A percentile compares a stretch with the other conserved stretches of the same genome.
phyloP scores from a whole-genome alignment of 2,329 filamentous ascomycete genomes.

The Fusarium zealandicum region DNA sequence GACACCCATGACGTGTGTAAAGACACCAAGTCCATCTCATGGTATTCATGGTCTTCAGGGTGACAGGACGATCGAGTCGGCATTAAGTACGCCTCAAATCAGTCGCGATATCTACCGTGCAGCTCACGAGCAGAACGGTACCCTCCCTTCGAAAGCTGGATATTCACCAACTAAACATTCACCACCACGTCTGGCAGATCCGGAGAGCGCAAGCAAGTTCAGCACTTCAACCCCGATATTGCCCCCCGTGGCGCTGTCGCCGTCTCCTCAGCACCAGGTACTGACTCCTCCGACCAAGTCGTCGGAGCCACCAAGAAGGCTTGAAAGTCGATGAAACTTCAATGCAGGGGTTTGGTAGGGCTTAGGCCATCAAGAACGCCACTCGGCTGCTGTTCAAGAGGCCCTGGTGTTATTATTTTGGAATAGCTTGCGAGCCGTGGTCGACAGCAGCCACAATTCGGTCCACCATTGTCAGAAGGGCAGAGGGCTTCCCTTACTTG shows the following conservation, averaged over 20 bases:
- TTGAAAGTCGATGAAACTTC: slow-evolving; percentile 27
- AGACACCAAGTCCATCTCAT: slow-evolving; percentile 37
- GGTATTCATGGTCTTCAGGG: slow-evolving; percentile 36
- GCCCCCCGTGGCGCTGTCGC: slow-evolving; percentile 65
- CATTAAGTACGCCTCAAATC: slow-evolving; percentile 41
- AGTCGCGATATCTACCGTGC: slow-evolving; percentile 40
- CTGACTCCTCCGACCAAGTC: slow-evolving; percentile 67
- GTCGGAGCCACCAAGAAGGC: slow-evolving; percentile 33
- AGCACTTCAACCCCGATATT: slow-evolving; percentile 55
- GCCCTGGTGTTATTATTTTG: not conserved
- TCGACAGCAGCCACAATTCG: not conserved
- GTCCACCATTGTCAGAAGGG: slow-evolving; percentile 3
- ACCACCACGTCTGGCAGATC: slow-evolving; percentile 49
- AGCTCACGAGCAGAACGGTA: slow-evolving; percentile 44
- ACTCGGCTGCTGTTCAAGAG: slow-evolving; percentile 7
- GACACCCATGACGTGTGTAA: slow-evolving; percentile 33
- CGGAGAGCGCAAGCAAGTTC: slow-evolving; percentile 39
- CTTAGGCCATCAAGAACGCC: slow-evolving; percentile 14
- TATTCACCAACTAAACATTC: slow-evolving; percentile 62
- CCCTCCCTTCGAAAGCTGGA: slow-evolving; percentile 54
- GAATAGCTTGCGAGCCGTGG: slow-evolving; percentile 4
- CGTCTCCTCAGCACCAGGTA: slow-evolving; percentile 63
- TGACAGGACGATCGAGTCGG: slow-evolving; percentile 35
- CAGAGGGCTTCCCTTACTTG: not conserved
- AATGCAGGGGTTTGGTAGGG: slow-evolving; percentile 8